phyloP scores from a whole-genome alignment of 139 green algal genomes.

The Penium margaritaceum region DNA sequence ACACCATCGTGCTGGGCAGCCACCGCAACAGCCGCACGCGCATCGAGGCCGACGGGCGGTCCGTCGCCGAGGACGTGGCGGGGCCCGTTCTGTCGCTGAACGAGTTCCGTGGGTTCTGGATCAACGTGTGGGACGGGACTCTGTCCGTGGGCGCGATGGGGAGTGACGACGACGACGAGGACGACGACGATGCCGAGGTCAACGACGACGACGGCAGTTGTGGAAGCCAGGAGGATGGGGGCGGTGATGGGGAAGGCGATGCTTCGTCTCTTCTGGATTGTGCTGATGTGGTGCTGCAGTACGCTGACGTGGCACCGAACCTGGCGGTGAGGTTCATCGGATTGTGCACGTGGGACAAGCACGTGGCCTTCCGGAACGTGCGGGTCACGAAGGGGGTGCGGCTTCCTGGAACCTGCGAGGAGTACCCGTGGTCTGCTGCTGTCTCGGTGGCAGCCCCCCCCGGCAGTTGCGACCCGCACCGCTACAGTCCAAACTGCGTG shows the following conservation, averaged over 20 bases:
- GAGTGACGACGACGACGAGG: conserved; percentile 10
- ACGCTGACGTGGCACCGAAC: conserved; percentile 19
- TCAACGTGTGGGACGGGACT: conserved; percentile 15
- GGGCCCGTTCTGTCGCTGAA: conserved; percentile 21
- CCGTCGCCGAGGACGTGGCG: conserved; percentile 17
- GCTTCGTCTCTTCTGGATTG: too few species aligned
- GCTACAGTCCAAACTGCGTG: background rate
- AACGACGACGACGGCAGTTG: too few species aligned
- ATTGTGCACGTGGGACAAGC: conserved; percentile 34
- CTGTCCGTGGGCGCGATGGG: conserved; percentile 18
- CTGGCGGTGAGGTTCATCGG: conserved; percentile 27
- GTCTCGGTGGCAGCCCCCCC: too few species aligned
- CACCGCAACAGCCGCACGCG: conserved; percentile 33
- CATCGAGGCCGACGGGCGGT: conserved; percentile 34
- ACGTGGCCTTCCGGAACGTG: conserved; percentile 44
- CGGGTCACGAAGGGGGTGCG: background rate
- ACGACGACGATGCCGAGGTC: too few species aligned
- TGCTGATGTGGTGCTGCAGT: background rate
- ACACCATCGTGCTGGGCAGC: conserved; percentile 45
- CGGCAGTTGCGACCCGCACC: background rate
- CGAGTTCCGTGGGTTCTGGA: conserved; percentile 28
- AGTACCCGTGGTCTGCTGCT: background rate
- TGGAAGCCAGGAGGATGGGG: conserved; percentile 25
- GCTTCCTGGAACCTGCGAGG: background rate
- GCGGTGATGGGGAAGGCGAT: too few species aligned